Base-by-base conservation (phyloP, 139 green algal genomes). In the Chlorella sorokiniana region DNA sequence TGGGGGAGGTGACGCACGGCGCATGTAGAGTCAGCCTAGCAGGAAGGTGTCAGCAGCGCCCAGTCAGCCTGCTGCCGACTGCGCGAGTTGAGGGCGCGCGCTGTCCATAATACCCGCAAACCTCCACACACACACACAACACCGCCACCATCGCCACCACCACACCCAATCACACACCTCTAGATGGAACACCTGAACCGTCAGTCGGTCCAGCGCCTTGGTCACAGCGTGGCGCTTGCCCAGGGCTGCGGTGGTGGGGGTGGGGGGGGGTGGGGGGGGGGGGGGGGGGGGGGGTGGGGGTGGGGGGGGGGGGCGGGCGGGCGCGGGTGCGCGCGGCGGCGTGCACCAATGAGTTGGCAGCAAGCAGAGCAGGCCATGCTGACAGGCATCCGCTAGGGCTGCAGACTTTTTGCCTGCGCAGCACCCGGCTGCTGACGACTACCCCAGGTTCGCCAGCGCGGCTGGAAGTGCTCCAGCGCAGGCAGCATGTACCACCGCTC, bases 181-280 rank as follows among this genome's bases (percentile, higher is more conserved):
- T 8, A 68, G 65, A 75, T 91, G 92, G 85, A 93, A 88, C 38
- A 93, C 81, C 85, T 93, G 90, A 40, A 93, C 88, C 2, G 88
- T 90, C 25, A 93, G 29, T 11, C 88, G 73, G 84, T 93, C 90
- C 63, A 93, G 71, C 14, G 85, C 84, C 25, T 79, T 74, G 63
- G 70, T 72, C 44, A 90, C 48, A 3, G 86, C 76, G 44, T 91
- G 78, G 38, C 61, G 33, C 64, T 67, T 61, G 70, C 29, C 29
- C 25, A 69, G 29, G 23, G 81, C 52, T 69, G 44, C 67, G 74
- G 33, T 69, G 78, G 22, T 16, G 14, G 16, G 41, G 41, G 68
- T 3, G 6, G 33, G 9, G n/a, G 29, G 2, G 8, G 40, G 25
- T 11, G n/a, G 38, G 40, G 40, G 2, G 7, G 40, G 23, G 23